These are phyloP conservation scores for Fusarium nanum DNA, from an alignment of 2,329 filamentous ascomycete species.

Conservation along the genomic window DNA sequence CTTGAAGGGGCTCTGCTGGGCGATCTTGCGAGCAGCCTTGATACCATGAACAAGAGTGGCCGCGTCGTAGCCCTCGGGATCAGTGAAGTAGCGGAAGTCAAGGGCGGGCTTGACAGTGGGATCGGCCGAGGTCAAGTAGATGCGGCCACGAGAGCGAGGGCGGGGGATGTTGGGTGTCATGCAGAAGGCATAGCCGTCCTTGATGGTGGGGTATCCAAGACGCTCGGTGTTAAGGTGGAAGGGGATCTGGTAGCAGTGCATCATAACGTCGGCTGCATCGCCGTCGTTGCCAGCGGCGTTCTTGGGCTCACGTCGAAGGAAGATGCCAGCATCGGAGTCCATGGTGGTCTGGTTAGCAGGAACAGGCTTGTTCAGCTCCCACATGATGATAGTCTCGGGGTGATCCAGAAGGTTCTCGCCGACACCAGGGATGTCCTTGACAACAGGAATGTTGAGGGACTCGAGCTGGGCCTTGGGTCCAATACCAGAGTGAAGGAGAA, in stretches of 20 bases:
- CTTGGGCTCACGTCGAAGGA: conserved; percentile 80
- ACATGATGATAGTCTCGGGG: conserved; percentile 70
- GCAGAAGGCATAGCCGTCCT: conserved; percentile 86
- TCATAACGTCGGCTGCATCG: conserved; percentile 87
- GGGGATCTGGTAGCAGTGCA: conserved; percentile 97
- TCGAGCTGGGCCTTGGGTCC: conserved; percentile 66
- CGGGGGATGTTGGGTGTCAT: conserved; percentile 94
- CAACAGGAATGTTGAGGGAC: conserved; percentile 65
- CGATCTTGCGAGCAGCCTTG: conserved; percentile 80
- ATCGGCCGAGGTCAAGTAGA: conserved; percentile 82
- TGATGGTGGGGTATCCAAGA: conserved; percentile 73
- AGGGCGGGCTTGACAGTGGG: conserved; percentile 82
- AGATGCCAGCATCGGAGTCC: conserved; percentile 91
- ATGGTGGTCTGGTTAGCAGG: conserved; percentile 86
- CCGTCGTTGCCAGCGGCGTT: conserved; percentile 77
- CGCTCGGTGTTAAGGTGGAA: conserved; percentile 88
- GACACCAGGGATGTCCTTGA: conserved; percentile 68
- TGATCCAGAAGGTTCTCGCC: conserved; percentile 72
- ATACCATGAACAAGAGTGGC: conserved; percentile 83
- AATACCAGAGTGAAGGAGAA: conserved; percentile 68
- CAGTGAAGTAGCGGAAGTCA: conserved; percentile 91
- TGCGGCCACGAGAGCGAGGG: conserved; percentile 78
- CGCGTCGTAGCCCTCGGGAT: conserved; percentile 86
- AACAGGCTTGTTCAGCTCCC: conserved; percentile 83
- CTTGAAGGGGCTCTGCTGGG: conserved; percentile 80